These are phyloP conservation scores for Fonsecaea monophora DNA, from an alignment of 2,329 filamentous ascomycete genomes.

Conservation along the genomic window DNA sequence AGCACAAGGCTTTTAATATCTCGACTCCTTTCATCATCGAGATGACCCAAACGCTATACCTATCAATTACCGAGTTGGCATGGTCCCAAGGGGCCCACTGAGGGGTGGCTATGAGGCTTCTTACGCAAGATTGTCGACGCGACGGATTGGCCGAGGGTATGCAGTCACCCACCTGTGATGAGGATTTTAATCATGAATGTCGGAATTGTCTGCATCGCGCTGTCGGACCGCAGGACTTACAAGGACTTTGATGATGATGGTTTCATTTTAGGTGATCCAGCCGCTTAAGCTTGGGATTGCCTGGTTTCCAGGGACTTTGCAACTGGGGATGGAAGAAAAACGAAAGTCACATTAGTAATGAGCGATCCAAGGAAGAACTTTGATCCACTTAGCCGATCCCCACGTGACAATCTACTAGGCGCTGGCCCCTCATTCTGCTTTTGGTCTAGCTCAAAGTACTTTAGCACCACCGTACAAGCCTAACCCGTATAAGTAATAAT, in stretches of 20 bases:
- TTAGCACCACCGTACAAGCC: neutral
- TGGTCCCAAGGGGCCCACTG: neutral
- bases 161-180: neutral
- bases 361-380: neutral
- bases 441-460: neutral
- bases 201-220: slow-evolving; percentile 1
- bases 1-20: neutral
- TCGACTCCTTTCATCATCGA: neutral
- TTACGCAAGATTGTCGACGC: neutral
- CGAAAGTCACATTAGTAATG: neutral
- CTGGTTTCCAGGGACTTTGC: neutral
- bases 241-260: too few relatives aligned
- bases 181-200: neutral
- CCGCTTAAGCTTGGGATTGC: too few relatives aligned
- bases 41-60: neutral
- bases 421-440: neutral
- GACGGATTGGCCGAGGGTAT: neutral
- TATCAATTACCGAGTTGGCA: neutral
- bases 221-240: neutral
- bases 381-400: neutral
- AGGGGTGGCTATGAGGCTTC: neutral
- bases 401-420: neutral
- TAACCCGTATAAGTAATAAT: neutral
- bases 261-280: too few relatives aligned
- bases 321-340: neutral